phyloP scores from a whole-genome alignment of 2,329 filamentous ascomycete genomes.

The Apiospora hydei region DNA sequence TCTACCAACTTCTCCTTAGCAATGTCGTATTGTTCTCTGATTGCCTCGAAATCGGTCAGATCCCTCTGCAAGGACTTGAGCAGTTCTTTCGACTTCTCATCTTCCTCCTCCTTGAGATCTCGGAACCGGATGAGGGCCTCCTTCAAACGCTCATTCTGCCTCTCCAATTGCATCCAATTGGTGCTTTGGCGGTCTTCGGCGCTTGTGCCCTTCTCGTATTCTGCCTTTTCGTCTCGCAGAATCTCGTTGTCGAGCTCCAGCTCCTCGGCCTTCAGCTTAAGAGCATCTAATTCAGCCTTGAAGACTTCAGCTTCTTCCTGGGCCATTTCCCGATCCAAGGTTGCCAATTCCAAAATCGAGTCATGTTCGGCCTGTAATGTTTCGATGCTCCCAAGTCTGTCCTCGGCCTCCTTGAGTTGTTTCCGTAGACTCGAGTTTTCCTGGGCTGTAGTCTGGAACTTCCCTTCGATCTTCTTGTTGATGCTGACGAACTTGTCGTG shows the following conservation, averaged over 20 bases:
- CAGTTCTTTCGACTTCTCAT: conserved; percentile 78
- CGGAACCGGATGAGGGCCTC: conserved; percentile 85
- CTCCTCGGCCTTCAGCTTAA: conserved; percentile 82
- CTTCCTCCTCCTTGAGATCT: conserved; percentile 86
- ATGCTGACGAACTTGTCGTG: conserved; percentile 82
- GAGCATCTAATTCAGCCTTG: conserved; percentile 79
- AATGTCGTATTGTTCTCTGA: conserved; percentile 74
- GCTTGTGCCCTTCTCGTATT: conserved; percentile 83
- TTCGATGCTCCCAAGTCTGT: conserved; percentile 73
- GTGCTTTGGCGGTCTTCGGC: conserved; percentile 86
- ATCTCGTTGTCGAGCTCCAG: conserved; percentile 88
- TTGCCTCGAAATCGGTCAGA: conserved; percentile 68
- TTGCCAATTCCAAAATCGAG: conserved; percentile 82
- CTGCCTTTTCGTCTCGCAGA: conserved; percentile 83
- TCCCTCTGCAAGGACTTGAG: conserved; percentile 78
- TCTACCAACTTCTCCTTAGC: conserved; percentile 77
- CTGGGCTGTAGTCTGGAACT: conserved; percentile 84
- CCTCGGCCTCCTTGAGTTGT: conserved; percentile 78
- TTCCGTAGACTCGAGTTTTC: conserved; percentile 81
- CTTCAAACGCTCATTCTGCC: conserved; percentile 84
- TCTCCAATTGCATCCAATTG: conserved; percentile 91
- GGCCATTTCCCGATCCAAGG: conserved; percentile 93
- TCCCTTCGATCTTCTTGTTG: conserved; percentile 88
- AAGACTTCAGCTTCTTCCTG: conserved; percentile 88
- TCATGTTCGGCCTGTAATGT: conserved; percentile 84